Evolutionary conservation across 1,284 basidiomycete genomes (phyloP), one percentile per base, ranked within the genome.

Genomic region (Ceratobasidium sp.): DNA sequence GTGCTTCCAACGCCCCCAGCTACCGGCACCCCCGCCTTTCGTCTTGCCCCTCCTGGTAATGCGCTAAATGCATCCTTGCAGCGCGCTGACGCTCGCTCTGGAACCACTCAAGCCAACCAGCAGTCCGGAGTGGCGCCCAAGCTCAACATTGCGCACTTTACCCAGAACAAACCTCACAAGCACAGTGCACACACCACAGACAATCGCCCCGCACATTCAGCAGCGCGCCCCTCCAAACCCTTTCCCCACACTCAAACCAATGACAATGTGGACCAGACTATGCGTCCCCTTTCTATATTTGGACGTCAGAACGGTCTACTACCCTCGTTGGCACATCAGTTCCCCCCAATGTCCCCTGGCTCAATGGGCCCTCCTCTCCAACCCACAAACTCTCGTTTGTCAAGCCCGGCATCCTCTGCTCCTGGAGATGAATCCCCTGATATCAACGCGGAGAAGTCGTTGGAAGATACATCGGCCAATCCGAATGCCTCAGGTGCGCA

Each of bases 1-100:
- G 62, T 65, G 21, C 62, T 65, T 4, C 62, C 62, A 14, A 65
- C 62, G 3, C 62, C 62, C 14, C 62, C 62, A 21, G 41, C 62
- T 12, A 39, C 60, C 12, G 60, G 16, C 1, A 48, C 43, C 2
- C 60, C 60, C 23, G 43, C 60, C 5, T 62, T 62, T 23, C 60
- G 60, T 2, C 41, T 48, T 23, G 21, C 48, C 23, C 48, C 48
- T n/a, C 3, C 45, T 18, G 43, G 30, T 10, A 45, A 62, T 28
- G 32, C 23, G 5, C 6, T 28, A 10, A 16, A 62, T 62, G 2
- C 41, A 28, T 52, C 36, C 23, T 18, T 62, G 23, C 23, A 26
- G 32, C 62, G 46, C 26, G 45, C n/a, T 21, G 60, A 21, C 45
- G 9, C 60, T 21, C 43, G 60, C 14, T 16, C 60, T n/a, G 18